Base-by-base conservation (phyloP, 768 basidiomycete genomes). In the Clitopilus hobsonii region DNA sequence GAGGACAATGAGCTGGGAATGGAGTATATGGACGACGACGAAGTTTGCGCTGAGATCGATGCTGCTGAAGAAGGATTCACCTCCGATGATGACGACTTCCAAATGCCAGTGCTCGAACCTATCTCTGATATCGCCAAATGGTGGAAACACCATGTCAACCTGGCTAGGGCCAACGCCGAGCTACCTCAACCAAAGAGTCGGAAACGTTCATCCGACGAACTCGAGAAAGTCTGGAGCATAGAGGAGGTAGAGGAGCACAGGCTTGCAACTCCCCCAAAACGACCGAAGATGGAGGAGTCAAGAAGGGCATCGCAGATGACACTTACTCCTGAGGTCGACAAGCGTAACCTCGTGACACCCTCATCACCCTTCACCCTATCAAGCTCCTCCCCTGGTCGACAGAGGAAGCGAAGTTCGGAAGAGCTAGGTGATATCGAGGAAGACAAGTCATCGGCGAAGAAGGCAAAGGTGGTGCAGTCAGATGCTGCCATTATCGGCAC, bases 361-460 rank as follows among this genome's bases (percentile, higher is more conserved):
- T 6, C 49, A 16, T 51, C 49, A 16, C 49, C 49, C 24, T 27
- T 51, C 22, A 51, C 49, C 26, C 18, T 20, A 20, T n/a, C 49
- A 32, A 51, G 16, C 49, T 14, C 38, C 20, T 53, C 61, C 2
- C 59, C 56, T 5, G 38, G 61, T 16, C 67, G 73, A 18, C 63
- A 72, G 60, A 68, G 72, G 55, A 82, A 82, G 57, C 73, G 80
- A 20, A 74, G 75, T 29, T 82, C 80, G 27, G 80, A 80, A 57
- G 80, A 82, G 59, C 67, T 81, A 20, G 74, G 77, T 1, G 65
- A 63, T 20, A 57, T 51, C 3, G 60, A 53, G 10, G 60, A 61
- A 7, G 58, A 57, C 14, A 51, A 24, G 24, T 6, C n/a, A 13
- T 28, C 49, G 23, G 26, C 26, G 24, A 32, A 51, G 49, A 45